phyloP scores from a whole-genome alignment of 495 filamentous ascomycete species.

The Aspergillus carlsbadensis region DNA sequence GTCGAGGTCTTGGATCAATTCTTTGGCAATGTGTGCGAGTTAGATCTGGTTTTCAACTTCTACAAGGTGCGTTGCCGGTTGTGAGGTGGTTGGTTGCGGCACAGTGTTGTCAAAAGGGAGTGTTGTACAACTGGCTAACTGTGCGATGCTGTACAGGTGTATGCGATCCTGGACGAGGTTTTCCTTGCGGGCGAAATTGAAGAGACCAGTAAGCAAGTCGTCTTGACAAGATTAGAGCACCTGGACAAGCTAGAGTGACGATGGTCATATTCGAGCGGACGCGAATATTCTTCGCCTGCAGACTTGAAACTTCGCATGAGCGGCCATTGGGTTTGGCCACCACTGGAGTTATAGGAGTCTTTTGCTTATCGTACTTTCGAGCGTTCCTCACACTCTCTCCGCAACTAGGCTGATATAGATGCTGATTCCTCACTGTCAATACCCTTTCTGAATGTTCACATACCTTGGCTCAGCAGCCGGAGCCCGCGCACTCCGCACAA shows the following conservation, averaged over 20 bases:
- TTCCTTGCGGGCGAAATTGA: constrained; percentile 97
- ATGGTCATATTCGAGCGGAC: not conserved
- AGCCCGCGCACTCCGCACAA: too few relatives aligned
- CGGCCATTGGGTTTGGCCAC: constrained; percentile 21
- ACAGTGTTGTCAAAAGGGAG: not conserved
- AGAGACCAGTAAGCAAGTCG: constrained; percentile 97
- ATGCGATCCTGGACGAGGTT: constrained; percentile 97
- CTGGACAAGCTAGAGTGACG: constrained; percentile 89
- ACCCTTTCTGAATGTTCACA: constrained; percentile 8
- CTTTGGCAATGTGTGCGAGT: constrained; percentile 98
- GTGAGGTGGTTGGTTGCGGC: not conserved
- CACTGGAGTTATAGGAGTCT: constrained; percentile 20
- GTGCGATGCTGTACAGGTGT: constrained; percentile 60
- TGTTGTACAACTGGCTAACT: constrained; percentile 14
- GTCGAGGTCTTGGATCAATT: constrained; percentile 98
- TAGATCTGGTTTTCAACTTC: constrained; percentile 98
- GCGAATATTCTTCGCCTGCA: not conserved
- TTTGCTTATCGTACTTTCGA: constrained; percentile 2
- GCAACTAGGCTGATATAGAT: not conserved
- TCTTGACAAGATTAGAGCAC: constrained; percentile 90
- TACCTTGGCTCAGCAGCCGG: not conserved
- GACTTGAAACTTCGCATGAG: constrained; percentile 16
- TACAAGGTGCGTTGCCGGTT: constrained; percentile 62
- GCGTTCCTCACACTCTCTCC: not conserved
- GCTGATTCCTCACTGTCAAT: constrained; percentile 1